A percentile compares a stretch with the other conserved stretches of the same genome.
Conservation (phyloP, 1,284 basidiomycete species). For the Malassezia restricta region DNA sequence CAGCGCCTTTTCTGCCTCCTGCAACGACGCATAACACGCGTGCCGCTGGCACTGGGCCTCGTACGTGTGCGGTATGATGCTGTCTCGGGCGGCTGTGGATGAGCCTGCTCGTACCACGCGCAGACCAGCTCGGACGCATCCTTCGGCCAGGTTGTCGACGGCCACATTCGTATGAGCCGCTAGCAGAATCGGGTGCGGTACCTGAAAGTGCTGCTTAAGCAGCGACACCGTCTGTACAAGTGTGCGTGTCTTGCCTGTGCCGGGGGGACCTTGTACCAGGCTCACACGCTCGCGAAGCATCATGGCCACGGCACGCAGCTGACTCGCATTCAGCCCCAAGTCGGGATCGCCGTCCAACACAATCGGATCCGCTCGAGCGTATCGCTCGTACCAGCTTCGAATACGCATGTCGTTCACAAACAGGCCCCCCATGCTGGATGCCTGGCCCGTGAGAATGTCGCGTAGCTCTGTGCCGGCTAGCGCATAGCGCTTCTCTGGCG, state of each 20-base stretch:
- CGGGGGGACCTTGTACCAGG: constrained; percentile 82
- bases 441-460: constrained; percentile 48
- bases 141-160: constrained; percentile 78
- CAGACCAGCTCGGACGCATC: constrained; percentile 54
- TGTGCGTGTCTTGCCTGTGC: constrained; percentile 89
- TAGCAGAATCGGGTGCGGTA: constrained; percentile 70
- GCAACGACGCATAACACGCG: constrained; percentile 51
- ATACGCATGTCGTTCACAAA: constrained; percentile 52
- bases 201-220: constrained; percentile 73
- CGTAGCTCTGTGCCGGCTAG: constrained; percentile 29
- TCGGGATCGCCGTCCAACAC: constrained; percentile 67
- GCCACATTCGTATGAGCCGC: constrained; percentile 88
- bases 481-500: constrained; percentile 22
- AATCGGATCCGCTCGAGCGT: constrained; percentile 52
- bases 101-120: constrained; percentile 66
- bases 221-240: constrained; percentile 72
- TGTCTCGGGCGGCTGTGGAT: constrained; percentile 50
- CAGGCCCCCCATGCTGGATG: constrained; percentile 52
- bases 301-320: constrained; percentile 68
- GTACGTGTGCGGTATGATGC: constrained; percentile 56
- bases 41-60: constrained; percentile 60
- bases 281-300: constrained; percentile 70
- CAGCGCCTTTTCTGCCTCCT: constrained; percentile 30
- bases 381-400: constrained; percentile 47
- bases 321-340: constrained; percentile 63